Evolutionary conservation across 2,329 filamentous ascomycete genomes (phyloP).

Genomic region (Eurotiales sp.): DNA sequence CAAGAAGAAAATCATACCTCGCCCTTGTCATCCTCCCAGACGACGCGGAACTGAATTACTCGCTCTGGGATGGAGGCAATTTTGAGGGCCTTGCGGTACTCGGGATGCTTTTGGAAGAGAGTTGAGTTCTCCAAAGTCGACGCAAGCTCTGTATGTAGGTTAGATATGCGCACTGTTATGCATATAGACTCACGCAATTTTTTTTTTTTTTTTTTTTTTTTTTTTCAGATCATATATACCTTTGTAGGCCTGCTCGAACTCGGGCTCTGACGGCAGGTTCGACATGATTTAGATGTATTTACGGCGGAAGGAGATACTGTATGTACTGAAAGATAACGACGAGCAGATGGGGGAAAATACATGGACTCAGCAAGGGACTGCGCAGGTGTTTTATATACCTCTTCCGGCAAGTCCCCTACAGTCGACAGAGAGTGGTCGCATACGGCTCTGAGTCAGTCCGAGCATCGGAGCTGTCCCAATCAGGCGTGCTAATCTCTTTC

Average conservation of each 20-base stretch:
- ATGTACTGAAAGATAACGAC: no score
- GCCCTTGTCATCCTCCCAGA: slow-evolving; percentile 94
- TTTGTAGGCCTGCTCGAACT: slow-evolving; percentile 98
- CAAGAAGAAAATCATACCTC: slow-evolving; percentile 25
- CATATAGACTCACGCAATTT: no score
- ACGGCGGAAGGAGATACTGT: no score
- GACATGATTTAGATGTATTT: slow-evolving; percentile 65
- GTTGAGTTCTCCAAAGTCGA: slow-evolving; percentile 91
- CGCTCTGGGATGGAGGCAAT: slow-evolving; percentile 91
- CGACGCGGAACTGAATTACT: slow-evolving; percentile 92
- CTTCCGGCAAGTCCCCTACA: no score
- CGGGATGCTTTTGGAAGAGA: slow-evolving; percentile 89
- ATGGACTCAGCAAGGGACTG: no score
- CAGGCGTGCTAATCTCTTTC: no score
- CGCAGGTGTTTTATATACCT: no score
- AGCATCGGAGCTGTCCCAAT: no score
- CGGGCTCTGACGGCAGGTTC: slow-evolving; percentile 81
- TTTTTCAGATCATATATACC: slow-evolving; percentile 54
- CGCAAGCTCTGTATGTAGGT: slow-evolving; percentile 66
- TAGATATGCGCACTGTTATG: background rate
- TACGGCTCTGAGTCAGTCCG: no score
- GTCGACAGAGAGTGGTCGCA: no score
- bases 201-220: no score
- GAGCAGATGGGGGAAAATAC: no score
- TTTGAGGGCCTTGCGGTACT: slow-evolving; percentile 86